Evolutionary conservation across 2,329 filamentous ascomycete genomes (phyloP).

Genomic region (Mycosphaerelloides madeirae): DNA sequence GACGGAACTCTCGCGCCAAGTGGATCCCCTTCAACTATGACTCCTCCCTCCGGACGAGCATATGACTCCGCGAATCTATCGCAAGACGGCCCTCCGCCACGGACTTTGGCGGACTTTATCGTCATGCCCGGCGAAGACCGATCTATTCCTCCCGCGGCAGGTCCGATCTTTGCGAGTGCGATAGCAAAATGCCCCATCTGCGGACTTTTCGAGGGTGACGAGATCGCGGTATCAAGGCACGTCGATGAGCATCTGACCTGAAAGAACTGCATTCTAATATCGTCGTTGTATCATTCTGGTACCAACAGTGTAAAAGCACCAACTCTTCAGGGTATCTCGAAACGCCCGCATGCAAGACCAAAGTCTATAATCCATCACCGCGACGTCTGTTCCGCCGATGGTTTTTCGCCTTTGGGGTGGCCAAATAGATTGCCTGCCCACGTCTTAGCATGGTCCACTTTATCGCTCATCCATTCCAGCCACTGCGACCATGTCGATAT

Average conservation of each 20-base stretch:
- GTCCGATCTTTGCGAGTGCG: conserved; percentile 22
- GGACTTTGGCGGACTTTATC: conserved; percentile 27
- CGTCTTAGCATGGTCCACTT: conserved; percentile 29
- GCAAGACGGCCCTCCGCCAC: conserved; percentile 21
- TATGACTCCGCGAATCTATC: neutral
- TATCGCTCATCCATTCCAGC: conserved; percentile 31
- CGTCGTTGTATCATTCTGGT: too few species aligned
- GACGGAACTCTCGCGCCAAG: too few species aligned
- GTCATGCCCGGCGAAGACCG: conserved; percentile 3
- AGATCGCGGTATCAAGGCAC: conserved; percentile 62
- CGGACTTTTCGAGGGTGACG: conserved; percentile 62
- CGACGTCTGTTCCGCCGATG: neutral
- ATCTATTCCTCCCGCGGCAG: neutral
- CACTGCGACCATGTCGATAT: conserved; percentile 13
- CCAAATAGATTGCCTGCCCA: conserved; percentile 29
- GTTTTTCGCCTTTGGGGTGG: conserved; percentile 6
- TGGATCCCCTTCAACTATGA: neutral
- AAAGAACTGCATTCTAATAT: neutral
- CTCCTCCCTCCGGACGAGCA: neutral
- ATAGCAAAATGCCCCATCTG: conserved; percentile 59
- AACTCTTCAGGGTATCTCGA: neutral
- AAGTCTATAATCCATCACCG: neutral
- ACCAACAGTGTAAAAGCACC: too few species aligned
- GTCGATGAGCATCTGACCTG: conserved; percentile 54
- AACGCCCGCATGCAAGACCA: neutral